phyloP scores from a whole-genome alignment of 345 rosid species.

The Crucihimalaya himalaica region DNA sequence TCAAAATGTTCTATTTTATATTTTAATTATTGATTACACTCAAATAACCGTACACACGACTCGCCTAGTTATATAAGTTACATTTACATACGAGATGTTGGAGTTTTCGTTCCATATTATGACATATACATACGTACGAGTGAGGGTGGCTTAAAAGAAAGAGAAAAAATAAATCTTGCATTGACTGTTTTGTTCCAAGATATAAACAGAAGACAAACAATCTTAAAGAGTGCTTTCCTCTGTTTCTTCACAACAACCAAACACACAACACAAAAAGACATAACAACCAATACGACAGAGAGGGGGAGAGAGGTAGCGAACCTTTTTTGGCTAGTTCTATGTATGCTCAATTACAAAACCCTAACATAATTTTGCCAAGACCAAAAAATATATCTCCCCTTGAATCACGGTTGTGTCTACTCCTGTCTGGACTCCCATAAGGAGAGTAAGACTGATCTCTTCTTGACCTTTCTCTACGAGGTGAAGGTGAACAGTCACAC shows the following conservation, averaged over 20 bases:
- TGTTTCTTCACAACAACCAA: too few species aligned
- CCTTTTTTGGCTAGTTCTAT: not conserved
- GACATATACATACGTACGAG: too few species aligned
- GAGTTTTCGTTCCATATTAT: not conserved
- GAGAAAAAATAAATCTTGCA: too few species aligned
- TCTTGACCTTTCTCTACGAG: slow-evolving; percentile 61
- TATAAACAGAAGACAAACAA: not conserved
- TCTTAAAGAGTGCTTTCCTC: not conserved
- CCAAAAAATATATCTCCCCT: slow-evolving; percentile 26
- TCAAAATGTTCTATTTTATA: not conserved
- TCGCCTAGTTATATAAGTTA: too few species aligned
- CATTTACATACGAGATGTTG: too few species aligned
- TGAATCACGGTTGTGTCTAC: slow-evolving; percentile 32
- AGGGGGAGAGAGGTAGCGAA: not conserved
- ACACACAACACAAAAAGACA: not conserved
- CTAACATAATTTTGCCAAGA: not conserved
- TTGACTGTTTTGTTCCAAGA: not conserved
- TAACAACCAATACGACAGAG: not conserved
- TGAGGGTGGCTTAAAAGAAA: too few species aligned
- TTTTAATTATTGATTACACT: not conserved
- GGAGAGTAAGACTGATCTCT: slow-evolving; percentile 75
- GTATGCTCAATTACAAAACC: not conserved
- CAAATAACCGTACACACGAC: not conserved
- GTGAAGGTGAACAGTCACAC: slow-evolving; percentile 66
- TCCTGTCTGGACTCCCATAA: slow-evolving; percentile 45